Evolutionary conservation across 345 rosid species (phyloP), one percentile per base, ranked within the genome.

Genomic region (Syzygium oleosum): DNA sequence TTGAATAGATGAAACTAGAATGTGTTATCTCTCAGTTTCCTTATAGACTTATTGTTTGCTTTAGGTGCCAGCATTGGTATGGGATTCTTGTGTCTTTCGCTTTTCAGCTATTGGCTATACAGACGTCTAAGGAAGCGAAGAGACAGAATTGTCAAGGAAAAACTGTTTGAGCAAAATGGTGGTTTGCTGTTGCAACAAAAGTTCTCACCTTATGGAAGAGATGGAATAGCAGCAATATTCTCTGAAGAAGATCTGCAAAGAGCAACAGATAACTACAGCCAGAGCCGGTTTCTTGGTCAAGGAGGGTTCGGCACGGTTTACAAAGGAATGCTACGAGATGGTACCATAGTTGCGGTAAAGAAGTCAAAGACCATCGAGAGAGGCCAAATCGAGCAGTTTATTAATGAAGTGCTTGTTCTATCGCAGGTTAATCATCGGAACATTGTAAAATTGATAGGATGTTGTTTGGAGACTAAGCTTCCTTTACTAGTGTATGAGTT

Each of bases 291-390:
- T 41, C 84, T 92, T 38, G 95, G 93, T 25, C 87, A 87, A 3
- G 93, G 95, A 5, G 93, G 94, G 5, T 91, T 88, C 7, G 93
- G 94, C 1, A 93, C 90, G 1, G 95, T 93, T 11, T 94, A 90
- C 89, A 91, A 92, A 84, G 95, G 94, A 58, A 84, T 88, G 79
- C 68, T 92, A 31, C 77, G 58, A 15, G 92, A 92, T 61, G 89
- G 88, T 51, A 83, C 31, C 51, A 52, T 87, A 0, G 89, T 93
- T 8, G 95, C 96, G 19, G 92, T 93, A 19, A 94, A 94, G 87
- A 94, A 89, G 41, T 91, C 94, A 4, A 90, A 84, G 84, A 77
- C 89, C 6, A 84, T 92, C 52, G 90, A 93, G 31, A 88, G 85
- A 52, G 91, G 90, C 61, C 93, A 93, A 84, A 88, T 91, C 8